These are phyloP conservation scores for Pistacia vera DNA, from an alignment of 345 rosid genomes.

Conservation along the genomic window DNA sequence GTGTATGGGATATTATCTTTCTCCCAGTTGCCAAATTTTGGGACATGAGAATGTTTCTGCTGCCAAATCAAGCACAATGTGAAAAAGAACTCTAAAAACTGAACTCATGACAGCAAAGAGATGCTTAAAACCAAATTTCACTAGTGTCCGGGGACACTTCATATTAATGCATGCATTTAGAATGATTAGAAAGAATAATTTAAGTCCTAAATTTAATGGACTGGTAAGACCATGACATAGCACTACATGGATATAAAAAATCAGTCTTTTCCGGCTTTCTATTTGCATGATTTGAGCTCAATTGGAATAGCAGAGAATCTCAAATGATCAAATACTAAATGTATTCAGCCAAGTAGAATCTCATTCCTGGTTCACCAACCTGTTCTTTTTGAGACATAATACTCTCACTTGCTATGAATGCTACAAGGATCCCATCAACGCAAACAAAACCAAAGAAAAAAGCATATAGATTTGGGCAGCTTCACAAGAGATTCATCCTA, in stretches of 20 bases:
- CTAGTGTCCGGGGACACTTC: background rate
- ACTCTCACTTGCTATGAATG: background rate
- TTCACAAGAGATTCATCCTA: background rate
- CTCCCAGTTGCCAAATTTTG: conserved; percentile 65
- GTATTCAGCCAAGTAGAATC: background rate
- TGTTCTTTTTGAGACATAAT: background rate
- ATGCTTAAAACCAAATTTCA: background rate
- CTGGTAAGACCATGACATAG: too few relatives aligned
- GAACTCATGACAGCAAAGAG: background rate
- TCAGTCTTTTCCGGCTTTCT: background rate
- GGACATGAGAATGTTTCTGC: conserved; percentile 48
- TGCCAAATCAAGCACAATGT: conserved; percentile 3
- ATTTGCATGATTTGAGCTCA: background rate
- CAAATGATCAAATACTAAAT: too few relatives aligned
- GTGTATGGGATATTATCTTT: conserved; percentile 48
- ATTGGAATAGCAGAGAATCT: background rate
- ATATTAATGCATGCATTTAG: background rate
- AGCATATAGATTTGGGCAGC: background rate
- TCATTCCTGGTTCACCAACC: background rate
- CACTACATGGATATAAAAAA: too few relatives aligned
- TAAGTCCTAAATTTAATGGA: background rate
- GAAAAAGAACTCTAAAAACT: background rate
- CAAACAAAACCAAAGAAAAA: background rate
- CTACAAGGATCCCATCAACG: background rate
- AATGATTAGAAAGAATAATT: background rate